Conservation (phyloP, 768 basidiomycete species). For the Rhodotorula sphaerocarpa region DNA sequence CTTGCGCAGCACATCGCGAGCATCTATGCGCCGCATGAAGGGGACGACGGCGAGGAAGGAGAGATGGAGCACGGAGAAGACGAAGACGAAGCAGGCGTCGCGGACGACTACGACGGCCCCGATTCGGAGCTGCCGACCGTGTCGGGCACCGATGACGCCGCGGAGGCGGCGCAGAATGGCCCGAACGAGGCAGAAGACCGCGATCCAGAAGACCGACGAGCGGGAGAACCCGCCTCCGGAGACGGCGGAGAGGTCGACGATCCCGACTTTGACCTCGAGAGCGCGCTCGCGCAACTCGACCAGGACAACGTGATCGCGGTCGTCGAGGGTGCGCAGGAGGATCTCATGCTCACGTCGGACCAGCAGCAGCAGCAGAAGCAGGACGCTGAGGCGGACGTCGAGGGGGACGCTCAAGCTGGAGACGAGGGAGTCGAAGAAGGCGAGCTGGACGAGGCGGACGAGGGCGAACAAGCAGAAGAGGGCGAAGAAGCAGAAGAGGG, state of each 20-base stretch:
- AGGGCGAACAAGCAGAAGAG: neutral
- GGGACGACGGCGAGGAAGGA: neutral
- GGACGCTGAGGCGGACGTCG: neutral
- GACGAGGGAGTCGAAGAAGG: too few relatives aligned
- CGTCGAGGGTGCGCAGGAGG: slow-evolving; percentile 26
- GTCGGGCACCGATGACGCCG: neutral
- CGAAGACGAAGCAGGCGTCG: neutral
- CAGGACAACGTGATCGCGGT: slow-evolving; percentile 24
- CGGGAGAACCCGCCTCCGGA: too few relatives aligned
- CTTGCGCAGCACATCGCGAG: slow-evolving; percentile 32
- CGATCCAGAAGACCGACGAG: too few relatives aligned
- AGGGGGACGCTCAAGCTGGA: too few relatives aligned
- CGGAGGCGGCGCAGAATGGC: neutral
- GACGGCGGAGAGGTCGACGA: neutral
- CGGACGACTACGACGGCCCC: slow-evolving; percentile 14
- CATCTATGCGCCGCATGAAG: neutral
- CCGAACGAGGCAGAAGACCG: too few relatives aligned
- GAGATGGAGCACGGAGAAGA: neutral
- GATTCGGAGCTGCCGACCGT: slow-evolving; percentile 10
- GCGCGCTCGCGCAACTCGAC: slow-evolving; percentile 27
- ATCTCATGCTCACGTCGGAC: neutral
- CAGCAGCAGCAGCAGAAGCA: neutral
- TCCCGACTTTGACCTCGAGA: slow-evolving; percentile 1
- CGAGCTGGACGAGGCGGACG: slow-evolving; percentile 5
- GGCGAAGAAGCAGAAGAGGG: neutral